Evolutionary conservation across 2,329 filamentous ascomycete species (phyloP), one percentile per base, ranked within the genome.

Genomic region (Meredithiella fracta): DNA sequence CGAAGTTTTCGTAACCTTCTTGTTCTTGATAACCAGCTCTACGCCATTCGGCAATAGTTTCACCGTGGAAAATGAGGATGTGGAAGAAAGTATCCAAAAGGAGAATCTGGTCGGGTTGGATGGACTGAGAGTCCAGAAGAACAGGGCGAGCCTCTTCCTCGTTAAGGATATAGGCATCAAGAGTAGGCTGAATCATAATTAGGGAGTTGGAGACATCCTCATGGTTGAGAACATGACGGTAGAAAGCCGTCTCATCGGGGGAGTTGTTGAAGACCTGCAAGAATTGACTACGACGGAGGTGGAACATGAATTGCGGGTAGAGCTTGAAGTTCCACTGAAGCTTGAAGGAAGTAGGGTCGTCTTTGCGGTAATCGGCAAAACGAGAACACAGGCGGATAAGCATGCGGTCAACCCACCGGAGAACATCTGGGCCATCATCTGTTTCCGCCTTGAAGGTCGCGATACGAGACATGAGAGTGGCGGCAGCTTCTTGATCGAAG

Each of bases 301-400:
- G 92, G 76, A 98, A 98, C 92, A 98, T 98, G 72, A 98, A 98
- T 67, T 98, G 92, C 25, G 92, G 92, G 66, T 98, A 98, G 15
- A 98, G 77, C 0, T 91, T 97, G 66, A 98, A 98, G 74, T 98
- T 98, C 80, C 96, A 96, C 70, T 98, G 92, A 60, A 95, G 71
- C 37, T 89, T 81, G 80, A 98, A 98, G 0, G 91, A 97, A 3
- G 91, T 94, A 14, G 92, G 89, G 64, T 98, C 92, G 66, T 98
- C 92, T 71, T 98, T 98, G 60, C 92, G 80, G 68, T 98, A 98
- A 69, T 98, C 92, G 26, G 92, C 92, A 66, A 98, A 98, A 62
- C 91, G 81, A 44, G 91, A 94, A 73, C 92, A 98, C 25, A 98
- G 76, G 55, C 92, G 79, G 67, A 98, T 98, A 59, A 98, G 80